phyloP scores from a whole-genome alignment of 2,329 filamentous ascomycete genomes.

The Penicillium sp. region DNA sequence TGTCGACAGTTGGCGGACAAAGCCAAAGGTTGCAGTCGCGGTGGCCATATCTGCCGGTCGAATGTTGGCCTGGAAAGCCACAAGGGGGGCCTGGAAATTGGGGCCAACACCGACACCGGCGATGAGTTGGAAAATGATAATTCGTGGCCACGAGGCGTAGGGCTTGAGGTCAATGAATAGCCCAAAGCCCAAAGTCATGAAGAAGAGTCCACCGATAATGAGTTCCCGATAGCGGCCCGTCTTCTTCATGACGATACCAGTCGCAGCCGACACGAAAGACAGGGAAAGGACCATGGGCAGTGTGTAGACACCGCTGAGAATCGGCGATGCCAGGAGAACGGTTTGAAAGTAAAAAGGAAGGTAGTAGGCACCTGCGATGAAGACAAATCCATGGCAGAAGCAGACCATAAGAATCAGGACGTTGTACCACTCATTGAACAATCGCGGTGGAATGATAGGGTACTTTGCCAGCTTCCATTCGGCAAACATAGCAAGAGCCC shows the following conservation, averaged over 20 bases:
- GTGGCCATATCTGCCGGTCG: conserved; percentile 55
- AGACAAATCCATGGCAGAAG: conserved; percentile 69
- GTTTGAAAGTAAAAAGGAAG: conserved; percentile 81
- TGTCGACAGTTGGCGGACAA: conserved; percentile 54
- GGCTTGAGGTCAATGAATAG: conserved; percentile 54
- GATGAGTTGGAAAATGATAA: conserved; percentile 53
- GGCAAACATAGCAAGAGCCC: conserved; percentile 62
- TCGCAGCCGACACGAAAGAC: conserved; percentile 55
- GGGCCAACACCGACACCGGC: conserved; percentile 57
- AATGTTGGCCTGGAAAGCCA: conserved; percentile 60
- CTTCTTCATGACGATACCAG: conserved; percentile 66
- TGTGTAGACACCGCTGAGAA: conserved; percentile 68
- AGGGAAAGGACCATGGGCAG: conserved; percentile 64
- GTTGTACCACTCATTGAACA: conserved; percentile 64
- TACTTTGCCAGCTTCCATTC: conserved; percentile 69
- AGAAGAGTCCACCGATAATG: conserved; percentile 54
- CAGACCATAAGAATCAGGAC: conserved; percentile 59
- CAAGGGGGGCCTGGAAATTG: conserved; percentile 58
- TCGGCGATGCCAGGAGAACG: conserved; percentile 60
- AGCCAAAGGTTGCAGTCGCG: conserved; percentile 57
- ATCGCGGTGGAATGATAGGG: conserved; percentile 67
- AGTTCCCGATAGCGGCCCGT: conserved; percentile 60
- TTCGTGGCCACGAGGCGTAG: conserved; percentile 48
- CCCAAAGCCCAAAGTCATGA: conserved; percentile 61
- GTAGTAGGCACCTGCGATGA: conserved; percentile 74